A percentile compares a stretch with the other conserved stretches of the same genome.
Evolutionary conservation across 2,329 filamentous ascomycete species (phyloP).

Genomic region (Ophiocordyceps australis): DNA sequence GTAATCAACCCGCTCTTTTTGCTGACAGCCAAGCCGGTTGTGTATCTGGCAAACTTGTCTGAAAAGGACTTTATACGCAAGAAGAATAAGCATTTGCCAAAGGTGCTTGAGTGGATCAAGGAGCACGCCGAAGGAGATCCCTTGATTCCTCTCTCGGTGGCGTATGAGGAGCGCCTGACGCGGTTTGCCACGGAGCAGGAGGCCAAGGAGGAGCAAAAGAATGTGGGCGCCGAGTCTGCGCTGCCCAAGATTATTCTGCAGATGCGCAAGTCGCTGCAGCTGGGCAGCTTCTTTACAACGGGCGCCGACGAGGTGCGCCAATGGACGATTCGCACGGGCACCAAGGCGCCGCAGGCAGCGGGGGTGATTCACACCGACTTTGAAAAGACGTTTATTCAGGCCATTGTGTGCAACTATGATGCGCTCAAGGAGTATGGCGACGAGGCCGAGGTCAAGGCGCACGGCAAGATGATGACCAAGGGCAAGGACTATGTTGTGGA

Average conservation of each 20-base stretch:
- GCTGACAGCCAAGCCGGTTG: slow-evolving; percentile 88
- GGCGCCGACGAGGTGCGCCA: slow-evolving; percentile 92
- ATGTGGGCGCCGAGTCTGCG: slow-evolving; percentile 66
- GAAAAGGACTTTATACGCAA: slow-evolving; percentile 95
- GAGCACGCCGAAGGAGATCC: slow-evolving; percentile 73
- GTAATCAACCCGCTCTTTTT: slow-evolving; percentile 94
- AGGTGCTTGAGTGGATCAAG: slow-evolving; percentile 92
- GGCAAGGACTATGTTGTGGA: slow-evolving; percentile 91
- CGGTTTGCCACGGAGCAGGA: slow-evolving; percentile 62
- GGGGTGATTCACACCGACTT: slow-evolving; percentile 98
- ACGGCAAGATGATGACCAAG: slow-evolving; percentile 96
- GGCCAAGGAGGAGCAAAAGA: slow-evolving; percentile 75
- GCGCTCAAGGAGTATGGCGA: slow-evolving; percentile 73
- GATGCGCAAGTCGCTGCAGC: slow-evolving; percentile 82
- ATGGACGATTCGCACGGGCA: slow-evolving; percentile 93
- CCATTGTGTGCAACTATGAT: slow-evolving; percentile 78
- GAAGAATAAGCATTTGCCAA: slow-evolving; percentile 97
- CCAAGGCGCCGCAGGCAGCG: slow-evolving; percentile 92
- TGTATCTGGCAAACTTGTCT: slow-evolving; percentile 91
- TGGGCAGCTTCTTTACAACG: slow-evolving; percentile 94
- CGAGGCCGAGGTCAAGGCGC: slow-evolving; percentile 74
- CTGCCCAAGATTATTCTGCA: slow-evolving; percentile 81
- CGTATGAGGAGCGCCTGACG: slow-evolving; percentile 81
- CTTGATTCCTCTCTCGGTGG: slow-evolving; percentile 83
- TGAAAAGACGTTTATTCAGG: slow-evolving; percentile 99